phyloP scores from a whole-genome alignment of 208 protist species.

The Borovskyia barvae region DNA sequence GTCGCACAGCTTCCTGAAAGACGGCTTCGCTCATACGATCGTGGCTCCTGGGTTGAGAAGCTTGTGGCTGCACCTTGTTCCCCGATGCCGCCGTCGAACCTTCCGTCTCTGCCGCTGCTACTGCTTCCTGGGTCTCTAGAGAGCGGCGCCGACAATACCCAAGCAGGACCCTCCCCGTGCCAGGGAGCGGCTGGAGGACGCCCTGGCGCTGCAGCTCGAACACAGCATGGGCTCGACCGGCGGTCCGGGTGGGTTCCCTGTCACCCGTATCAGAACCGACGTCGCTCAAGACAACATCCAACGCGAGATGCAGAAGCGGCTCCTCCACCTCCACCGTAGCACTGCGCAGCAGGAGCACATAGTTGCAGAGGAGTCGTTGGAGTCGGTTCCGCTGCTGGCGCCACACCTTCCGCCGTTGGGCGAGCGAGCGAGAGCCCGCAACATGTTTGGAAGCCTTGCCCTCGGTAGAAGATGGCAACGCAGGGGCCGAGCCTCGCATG shows the following conservation, averaged over 20 bases:
- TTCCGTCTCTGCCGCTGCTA: too few relatives aligned
- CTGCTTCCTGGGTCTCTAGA: too few relatives aligned
- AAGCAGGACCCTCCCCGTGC: too few relatives aligned
- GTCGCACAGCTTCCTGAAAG: slow-evolving; percentile 13
- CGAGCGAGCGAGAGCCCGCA: too few relatives aligned
- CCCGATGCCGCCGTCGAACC: too few relatives aligned
- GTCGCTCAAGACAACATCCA: slow-evolving; percentile 16
- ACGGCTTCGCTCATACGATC: slow-evolving; percentile 6
- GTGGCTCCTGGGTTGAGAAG: too few relatives aligned
- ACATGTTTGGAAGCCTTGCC: too few relatives aligned
- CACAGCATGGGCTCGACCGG: slow-evolving; percentile 4
- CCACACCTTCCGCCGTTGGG: too few relatives aligned
- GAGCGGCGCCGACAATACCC: too few relatives aligned
- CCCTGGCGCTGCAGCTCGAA: slow-evolving; percentile 12
- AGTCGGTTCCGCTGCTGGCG: background rate
- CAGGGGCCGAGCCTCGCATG: background rate
- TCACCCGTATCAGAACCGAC: background rate
- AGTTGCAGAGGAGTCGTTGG: slow-evolving; percentile 15
- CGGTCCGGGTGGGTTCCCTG: background rate
- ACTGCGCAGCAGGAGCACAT: slow-evolving; percentile 18
- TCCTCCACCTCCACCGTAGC: background rate
- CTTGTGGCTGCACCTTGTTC: too few relatives aligned
- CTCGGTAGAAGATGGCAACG: too few relatives aligned
- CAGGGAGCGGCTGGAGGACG: too few relatives aligned
- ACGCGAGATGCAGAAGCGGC: slow-evolving; percentile 7